Evolutionary conservation across 805 yeast genomes (phyloP), one percentile per base, ranked within the genome.

Genomic region (Yamadazyma paraphyllophila): DNA sequence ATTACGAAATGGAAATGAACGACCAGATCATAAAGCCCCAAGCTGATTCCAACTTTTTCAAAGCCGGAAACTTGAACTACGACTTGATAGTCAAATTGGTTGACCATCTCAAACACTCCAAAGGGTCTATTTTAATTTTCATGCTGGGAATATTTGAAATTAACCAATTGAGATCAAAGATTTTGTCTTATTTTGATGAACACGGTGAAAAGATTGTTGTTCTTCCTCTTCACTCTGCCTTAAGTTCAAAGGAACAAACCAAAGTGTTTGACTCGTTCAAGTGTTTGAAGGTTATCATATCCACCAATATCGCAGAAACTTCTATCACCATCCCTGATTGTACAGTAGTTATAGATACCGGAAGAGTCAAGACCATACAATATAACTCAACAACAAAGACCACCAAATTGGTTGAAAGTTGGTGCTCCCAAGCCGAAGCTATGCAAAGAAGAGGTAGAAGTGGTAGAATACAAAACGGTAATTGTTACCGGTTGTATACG

Each of bases 291-390:
- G 77, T 92, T 32, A 90, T 92, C 10, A 92, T 86, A 0, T 80
- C 96, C 1, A 92, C 99, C 0, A 91, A 92, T 60, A 88, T 92
- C 48, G 99, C 99, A 0, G 99, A 92, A 66, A 92, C 99, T 0
- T 92, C 99, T 12, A 90, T 92, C 52, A 92, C 99, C 1, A 92
- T 92, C 45, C 88, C 96, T 12, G 99, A 92, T 64, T 88, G 92
- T 64, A 96, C 90, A 9, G 96, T 82, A 0, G 97, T 92, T 1
- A 77, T 92, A 36, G 98, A 92, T 59, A 69, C 87, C 1, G 99
- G 99, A 1, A 71, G 89, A 43, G 91, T 88, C 5, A 92, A 92
- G 57, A 82, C 83, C 12, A 78, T 88, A 56, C 76, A 79, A 24
- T 92, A 82, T 58, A 91, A 88, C 59, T 57, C 88, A 0, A 72